Evolutionary conservation across 345 rosid species (phyloP), one percentile per base, ranked within the genome.

Genomic region (Arabidopsis suecica): DNA sequence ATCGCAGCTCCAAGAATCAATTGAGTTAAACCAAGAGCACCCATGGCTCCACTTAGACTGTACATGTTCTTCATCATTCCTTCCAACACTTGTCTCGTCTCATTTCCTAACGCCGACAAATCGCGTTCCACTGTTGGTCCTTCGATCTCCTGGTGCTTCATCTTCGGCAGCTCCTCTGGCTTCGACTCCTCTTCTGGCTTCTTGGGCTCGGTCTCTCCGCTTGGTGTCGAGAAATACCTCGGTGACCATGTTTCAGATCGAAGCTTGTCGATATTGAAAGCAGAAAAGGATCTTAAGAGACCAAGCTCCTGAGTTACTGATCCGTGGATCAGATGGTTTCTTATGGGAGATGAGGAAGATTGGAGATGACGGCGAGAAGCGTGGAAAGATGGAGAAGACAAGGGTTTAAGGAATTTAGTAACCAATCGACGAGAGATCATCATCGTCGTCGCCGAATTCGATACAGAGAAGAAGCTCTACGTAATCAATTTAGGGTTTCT

Each of bases 71-170:
- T 90, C 91, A 92, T 89, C 93, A 87, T 87, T 71, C 48, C 59
- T 50, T 89, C 93, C 16, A 90, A 84, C 9, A 86, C 93, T 16
- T 80, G 71, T 65, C 97, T 83, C 23, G 96, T 95, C 87, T 92
- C 98, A 25, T 85, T 86, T 11, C 88, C 98, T 64, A 92, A 56
- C 9, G 89, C 78, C 4, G 99, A 92, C 50, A 87, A 65, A 75
- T 95, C 97, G 5, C 97, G 86, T 45, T 92, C 97, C 20, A 89
- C 97, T 0, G 99, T 95, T 1, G 97, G 96, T 0, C 97, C 99
- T 70, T 90, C 96, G 77, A 95, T 90, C 78, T 95, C 97, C 65
- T 90, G 99, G 84, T 90, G 96, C 84, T 92, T 89, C 86, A 88
- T 86, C 60, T 85, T 80, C 3, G 85, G 82, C 5, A 84, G 82